Conservation (phyloP, 306 rosid species). For the Acmispon strigosus region DNA sequence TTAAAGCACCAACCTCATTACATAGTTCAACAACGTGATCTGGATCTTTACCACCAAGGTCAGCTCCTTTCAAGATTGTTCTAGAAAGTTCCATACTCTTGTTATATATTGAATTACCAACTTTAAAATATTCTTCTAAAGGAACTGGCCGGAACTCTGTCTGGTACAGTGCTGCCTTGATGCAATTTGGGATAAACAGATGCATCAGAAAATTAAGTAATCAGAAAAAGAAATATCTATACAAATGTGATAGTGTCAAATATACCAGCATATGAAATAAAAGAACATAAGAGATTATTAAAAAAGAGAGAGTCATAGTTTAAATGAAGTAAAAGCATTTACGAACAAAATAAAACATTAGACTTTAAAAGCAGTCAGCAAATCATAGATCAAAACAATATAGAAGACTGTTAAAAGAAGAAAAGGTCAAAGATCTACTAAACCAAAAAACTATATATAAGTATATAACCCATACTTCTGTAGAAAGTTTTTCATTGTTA, state of each 20-base stretch:
- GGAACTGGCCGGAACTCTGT: constrained; percentile 98
- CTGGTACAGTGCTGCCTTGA: constrained; percentile 93
- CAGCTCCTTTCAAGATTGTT: constrained; percentile 64
- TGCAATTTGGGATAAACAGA: constrained; percentile 27
- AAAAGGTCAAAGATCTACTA: background rate
- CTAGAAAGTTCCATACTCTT: constrained; percentile 71
- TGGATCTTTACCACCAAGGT: constrained; percentile 93
- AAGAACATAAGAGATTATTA: constrained; percentile 1
- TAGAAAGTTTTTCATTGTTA: background rate
- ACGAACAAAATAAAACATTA: no score
- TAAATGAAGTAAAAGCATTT: no score
- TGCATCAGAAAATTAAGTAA: background rate
- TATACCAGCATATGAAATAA: constrained; percentile 4
- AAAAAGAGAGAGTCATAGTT: background rate
- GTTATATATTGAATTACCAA: constrained; percentile 71
- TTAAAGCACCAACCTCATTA: constrained; percentile 62
- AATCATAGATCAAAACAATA: background rate
- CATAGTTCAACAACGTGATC: constrained; percentile 95
- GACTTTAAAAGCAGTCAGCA: background rate
- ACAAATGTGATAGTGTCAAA: constrained; percentile 7
- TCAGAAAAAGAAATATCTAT: background rate
- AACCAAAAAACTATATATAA: background rate
- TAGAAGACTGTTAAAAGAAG: background rate
- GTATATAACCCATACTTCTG: background rate
- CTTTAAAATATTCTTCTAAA: constrained; percentile 90